Conservation (phyloP, 1,284 basidiomycete genomes). For the Singerocomus inundabilis region DNA sequence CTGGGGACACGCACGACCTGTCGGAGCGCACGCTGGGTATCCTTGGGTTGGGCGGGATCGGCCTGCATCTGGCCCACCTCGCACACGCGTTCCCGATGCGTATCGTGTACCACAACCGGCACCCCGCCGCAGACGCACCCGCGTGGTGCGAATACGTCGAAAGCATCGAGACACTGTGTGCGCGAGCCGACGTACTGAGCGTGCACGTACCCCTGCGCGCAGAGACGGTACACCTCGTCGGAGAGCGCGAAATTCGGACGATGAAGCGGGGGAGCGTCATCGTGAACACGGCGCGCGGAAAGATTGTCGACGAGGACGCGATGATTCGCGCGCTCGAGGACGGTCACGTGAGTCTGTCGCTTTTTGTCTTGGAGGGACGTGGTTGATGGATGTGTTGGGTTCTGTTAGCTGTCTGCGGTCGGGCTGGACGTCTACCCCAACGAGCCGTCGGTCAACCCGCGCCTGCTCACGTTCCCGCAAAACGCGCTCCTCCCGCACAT, state of each 20-base stretch:
- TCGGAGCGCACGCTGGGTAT: constrained; percentile 81
- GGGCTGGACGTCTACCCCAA: constrained; percentile 91
- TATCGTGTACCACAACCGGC: constrained; percentile 79
- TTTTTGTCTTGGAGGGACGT: neutral
- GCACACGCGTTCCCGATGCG: constrained; percentile 83
- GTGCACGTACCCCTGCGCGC: constrained; percentile 69
- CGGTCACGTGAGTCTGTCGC: constrained; percentile 58
- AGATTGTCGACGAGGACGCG: constrained; percentile 85
- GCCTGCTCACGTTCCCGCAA: constrained; percentile 75
- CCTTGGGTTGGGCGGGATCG: constrained; percentile 90
- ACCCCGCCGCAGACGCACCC: constrained; percentile 56
- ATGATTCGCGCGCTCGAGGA: constrained; percentile 81
- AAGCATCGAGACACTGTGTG: constrained; percentile 71
- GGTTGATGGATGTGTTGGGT: too few relatives aligned
- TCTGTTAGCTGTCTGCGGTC: constrained; percentile 75
- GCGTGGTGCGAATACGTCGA: constrained; percentile 76
- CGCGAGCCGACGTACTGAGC: constrained; percentile 78
- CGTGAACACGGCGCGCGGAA: constrained; percentile 89
- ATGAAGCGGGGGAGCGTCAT: constrained; percentile 83
- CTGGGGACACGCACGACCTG: constrained; percentile 64
- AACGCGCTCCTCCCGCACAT: constrained; percentile 87
- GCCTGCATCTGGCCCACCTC: constrained; percentile 66
- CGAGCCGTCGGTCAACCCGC: constrained; percentile 84
- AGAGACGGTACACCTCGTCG: constrained; percentile 77
- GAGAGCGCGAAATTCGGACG: constrained; percentile 73